A percentile compares a stretch with the other conserved stretches of the same genome.
Evolutionary conservation across 2,329 filamentous ascomycete species (phyloP).

Genomic region (Chrysosporium queenslandicum): DNA sequence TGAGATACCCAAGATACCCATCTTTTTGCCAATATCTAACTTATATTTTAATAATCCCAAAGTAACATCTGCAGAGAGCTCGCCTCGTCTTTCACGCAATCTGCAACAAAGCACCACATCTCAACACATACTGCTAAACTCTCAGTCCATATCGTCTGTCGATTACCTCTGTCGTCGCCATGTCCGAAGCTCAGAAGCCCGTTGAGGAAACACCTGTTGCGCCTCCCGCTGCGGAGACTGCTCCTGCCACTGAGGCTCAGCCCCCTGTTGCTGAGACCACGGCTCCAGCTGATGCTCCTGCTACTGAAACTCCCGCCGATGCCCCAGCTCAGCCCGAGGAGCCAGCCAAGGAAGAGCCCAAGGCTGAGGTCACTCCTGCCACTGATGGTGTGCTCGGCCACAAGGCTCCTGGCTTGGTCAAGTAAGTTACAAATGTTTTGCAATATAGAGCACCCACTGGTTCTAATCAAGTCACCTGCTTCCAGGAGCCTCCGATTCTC

Average conservation of each 20-base stretch:
- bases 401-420: slow-evolving; percentile 82
- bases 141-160: slow-evolving; percentile 5
- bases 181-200: slow-evolving; percentile 66
- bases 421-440: slow-evolving; percentile 57
- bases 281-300: slow-evolving; percentile 31
- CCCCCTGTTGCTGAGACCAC: slow-evolving; percentile 29
- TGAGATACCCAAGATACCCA: slow-evolving; percentile 26
- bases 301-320: slow-evolving; percentile 22
- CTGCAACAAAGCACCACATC: not conserved
- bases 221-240: slow-evolving; percentile 25
- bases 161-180: slow-evolving; percentile 36
- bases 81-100: not conserved
- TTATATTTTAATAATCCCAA: slow-evolving; percentile 10
- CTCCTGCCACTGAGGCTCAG: slow-evolving; percentile 11
- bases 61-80: not conserved
- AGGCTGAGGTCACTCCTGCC: slow-evolving; percentile 49
- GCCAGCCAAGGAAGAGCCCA: slow-evolving; percentile 27
- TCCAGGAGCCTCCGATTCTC: slow-evolving; percentile 73
- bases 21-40: slow-evolving; percentile 13
- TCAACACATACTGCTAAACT: not conserved
- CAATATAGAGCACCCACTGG: too few relatives aligned
- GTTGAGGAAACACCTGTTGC: slow-evolving; percentile 48
- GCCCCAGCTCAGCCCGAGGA: slow-evolving; percentile 30
- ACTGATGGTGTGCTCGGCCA: slow-evolving; percentile 78
- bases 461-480: slow-evolving; percentile 16